Evolutionary conservation across 2,329 filamentous ascomycete species (phyloP), one percentile per base, ranked within the genome.

Genomic region (Fusarium brachygibbosum): DNA sequence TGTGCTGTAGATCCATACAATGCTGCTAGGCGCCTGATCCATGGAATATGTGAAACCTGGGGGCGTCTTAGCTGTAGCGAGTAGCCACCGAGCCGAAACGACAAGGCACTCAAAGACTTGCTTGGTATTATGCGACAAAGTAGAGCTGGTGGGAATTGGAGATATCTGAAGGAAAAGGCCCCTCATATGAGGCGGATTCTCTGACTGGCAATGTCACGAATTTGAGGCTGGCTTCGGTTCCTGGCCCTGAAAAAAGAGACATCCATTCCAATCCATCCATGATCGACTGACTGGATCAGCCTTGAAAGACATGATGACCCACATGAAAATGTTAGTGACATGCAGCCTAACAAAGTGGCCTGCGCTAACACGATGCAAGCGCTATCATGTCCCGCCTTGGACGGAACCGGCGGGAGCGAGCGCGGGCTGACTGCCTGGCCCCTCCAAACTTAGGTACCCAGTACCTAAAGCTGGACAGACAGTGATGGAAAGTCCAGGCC

Each of bases 41-140:
- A 69, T 72, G 70, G 49, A 66, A 42, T 48, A 60, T 57, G 57
- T 73, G 70, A 72, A 72, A 72, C 68, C 50, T 10, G 56, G 58
- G 58, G 63, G 71, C 58, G 69, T 67, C 55, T 61, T 66, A 64
- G 66, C 59, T 60, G 52, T 50, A 64, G 58, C 29, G 25, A 28
- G 46, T 56, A 65, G 52, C 50, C 50, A 58, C 63, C 52, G 40
- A 54, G 58, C 56, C 63, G 66, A 67, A 67, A 66, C 63, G 56
- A 29, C 42, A 19, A 37, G 23, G 38, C 41, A 31, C 25, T 44
- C 31, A 32, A 48, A 9, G 31, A 45, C 11, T 46, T 46, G 28
- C 41, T 38, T 52, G 21, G n/a, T 31, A 37, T 56, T 38, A 63
- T 49, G 28, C 44, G 28, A 41, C 23, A 25, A 25, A 25, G 23